Percentiles rank a stretch among this genome's conserved stretches.
phyloP scores from a whole-genome alignment of 768 basidiomycete genomes.

The Hydnomerulius pinastri region DNA sequence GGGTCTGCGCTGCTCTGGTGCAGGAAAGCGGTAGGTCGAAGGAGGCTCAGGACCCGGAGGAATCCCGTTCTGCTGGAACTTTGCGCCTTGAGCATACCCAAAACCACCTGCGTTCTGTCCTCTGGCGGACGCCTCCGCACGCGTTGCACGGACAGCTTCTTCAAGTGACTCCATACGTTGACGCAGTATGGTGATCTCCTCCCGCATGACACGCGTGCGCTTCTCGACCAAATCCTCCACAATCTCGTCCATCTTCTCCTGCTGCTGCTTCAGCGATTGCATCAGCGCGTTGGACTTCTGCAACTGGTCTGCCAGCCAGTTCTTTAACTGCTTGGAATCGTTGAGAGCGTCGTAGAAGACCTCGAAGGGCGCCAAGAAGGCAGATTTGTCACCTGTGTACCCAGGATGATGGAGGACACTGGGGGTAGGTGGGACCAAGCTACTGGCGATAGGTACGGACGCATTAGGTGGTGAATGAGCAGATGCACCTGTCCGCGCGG shows the following conservation, averaged over 20 bases:
- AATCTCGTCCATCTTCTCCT: slow-evolving; percentile 60
- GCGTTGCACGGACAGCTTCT: slow-evolving; percentile 37
- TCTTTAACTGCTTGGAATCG: slow-evolving; percentile 77
- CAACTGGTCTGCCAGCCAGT: slow-evolving; percentile 74
- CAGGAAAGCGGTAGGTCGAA: slow-evolving; percentile 51
- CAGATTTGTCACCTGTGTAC: slow-evolving; percentile 64
- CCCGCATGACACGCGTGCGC: slow-evolving; percentile 55
- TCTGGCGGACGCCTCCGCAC: slow-evolving; percentile 21
- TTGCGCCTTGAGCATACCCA: slow-evolving; percentile 21
- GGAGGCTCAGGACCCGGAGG: slow-evolving; percentile 30
- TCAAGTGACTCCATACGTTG: slow-evolving; percentile 73
- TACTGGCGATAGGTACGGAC: slow-evolving; percentile 67
- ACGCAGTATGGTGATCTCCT: slow-evolving; percentile 61
- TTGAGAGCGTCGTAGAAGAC: slow-evolving; percentile 83
- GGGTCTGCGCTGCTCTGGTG: slow-evolving; percentile 34
- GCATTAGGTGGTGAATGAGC: slow-evolving; percentile 55
- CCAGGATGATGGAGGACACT: slow-evolving; percentile 62
- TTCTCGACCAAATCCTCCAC: slow-evolving; percentile 65
- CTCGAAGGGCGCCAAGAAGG: slow-evolving; percentile 83
- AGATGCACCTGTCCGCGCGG: slow-evolving; percentile 33
- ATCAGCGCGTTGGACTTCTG: slow-evolving; percentile 60
- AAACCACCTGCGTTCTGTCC: slow-evolving; percentile 15
- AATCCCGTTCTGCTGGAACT: slow-evolving; percentile 41
- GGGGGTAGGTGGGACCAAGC: slow-evolving; percentile 69
- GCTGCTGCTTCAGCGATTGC: slow-evolving; percentile 54